Conservation (phyloP, 306 rosid species). For the Vigna radiata region DNA sequence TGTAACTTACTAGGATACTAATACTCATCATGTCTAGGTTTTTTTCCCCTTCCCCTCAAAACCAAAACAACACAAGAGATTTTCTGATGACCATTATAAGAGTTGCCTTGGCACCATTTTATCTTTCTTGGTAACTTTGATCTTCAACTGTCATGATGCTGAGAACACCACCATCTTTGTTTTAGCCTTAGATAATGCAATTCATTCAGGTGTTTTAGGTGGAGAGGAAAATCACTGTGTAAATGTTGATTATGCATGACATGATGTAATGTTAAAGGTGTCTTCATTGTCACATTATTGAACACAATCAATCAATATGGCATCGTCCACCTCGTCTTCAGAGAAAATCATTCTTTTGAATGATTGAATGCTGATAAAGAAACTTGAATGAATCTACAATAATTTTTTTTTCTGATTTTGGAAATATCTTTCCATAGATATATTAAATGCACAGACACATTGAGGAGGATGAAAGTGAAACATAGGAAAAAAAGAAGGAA, state of each 20-base stretch:
- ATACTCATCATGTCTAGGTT: conserved; percentile 69
- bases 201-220: neutral
- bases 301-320: neutral
- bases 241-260: neutral
- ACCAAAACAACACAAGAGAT: conserved; percentile 49
- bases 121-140: conserved; percentile 35
- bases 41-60: conserved; percentile 38
- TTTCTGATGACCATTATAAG: conserved; percentile 56
- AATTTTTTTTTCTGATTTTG: neutral
- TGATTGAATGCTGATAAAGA: no score
- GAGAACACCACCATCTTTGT: no score
- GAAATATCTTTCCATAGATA: neutral
- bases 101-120: conserved; percentile 54
- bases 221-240: neutral
- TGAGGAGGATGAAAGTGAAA: neutral
- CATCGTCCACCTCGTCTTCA: neutral
- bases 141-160: conserved; percentile 39
- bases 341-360: neutral
- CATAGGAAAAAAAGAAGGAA: neutral
- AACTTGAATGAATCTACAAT: neutral
- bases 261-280: neutral
- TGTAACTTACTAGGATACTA: conserved; percentile 73
- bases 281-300: neutral
- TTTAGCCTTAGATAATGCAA: conserved; percentile 38
- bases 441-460: neutral